These are phyloP conservation scores for Cercospora sesami DNA, from an alignment of 2,329 filamentous ascomycete genomes.

Conservation along the genomic window DNA sequence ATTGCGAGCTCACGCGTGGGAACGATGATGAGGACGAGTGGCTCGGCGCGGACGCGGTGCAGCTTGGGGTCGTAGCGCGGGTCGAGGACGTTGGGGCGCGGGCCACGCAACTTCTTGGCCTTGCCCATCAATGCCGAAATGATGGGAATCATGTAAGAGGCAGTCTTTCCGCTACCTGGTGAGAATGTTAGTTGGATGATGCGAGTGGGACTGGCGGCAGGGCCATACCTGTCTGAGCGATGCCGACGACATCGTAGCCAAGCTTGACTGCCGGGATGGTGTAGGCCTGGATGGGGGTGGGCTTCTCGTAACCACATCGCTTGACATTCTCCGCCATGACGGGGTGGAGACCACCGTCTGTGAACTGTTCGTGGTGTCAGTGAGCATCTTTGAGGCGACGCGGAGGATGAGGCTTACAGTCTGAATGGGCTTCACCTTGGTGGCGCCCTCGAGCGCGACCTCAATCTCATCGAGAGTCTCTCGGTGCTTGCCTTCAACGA, in stretches of 20 bases:
- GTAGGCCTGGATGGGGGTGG: slow-evolving; percentile 87
- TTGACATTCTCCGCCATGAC: slow-evolving; percentile 75
- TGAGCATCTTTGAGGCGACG: slow-evolving; percentile 1
- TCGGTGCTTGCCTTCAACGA: slow-evolving; percentile 63
- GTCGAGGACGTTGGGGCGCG: slow-evolving; percentile 61
- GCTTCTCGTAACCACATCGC: slow-evolving; percentile 67
- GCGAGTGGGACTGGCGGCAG: background rate
- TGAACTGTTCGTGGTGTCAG: slow-evolving; percentile 55
- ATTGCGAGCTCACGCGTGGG: slow-evolving; percentile 88
- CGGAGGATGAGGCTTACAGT: slow-evolving; percentile 45
- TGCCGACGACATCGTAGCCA: slow-evolving; percentile 79
- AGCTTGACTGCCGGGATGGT: slow-evolving; percentile 75
- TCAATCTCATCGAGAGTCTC: slow-evolving; percentile 56
- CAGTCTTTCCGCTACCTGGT: slow-evolving; percentile 91
- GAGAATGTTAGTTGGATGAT: slow-evolving; percentile 11
- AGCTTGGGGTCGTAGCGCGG: slow-evolving; percentile 53
- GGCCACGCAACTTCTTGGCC: slow-evolving; percentile 79
- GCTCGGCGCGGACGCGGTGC: slow-evolving; percentile 70
- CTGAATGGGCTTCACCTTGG: slow-evolving; percentile 50
- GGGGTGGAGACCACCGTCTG: slow-evolving; percentile 80
- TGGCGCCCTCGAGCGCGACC: slow-evolving; percentile 53
- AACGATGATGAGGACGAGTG: slow-evolving; percentile 78
- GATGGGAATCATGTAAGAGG: slow-evolving; percentile 85
- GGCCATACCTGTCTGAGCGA: slow-evolving; percentile 83
- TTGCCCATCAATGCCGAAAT: slow-evolving; percentile 94